Conservation (phyloP, 495 filamentous ascomycete species). For the Penicillium steckii region DNA sequence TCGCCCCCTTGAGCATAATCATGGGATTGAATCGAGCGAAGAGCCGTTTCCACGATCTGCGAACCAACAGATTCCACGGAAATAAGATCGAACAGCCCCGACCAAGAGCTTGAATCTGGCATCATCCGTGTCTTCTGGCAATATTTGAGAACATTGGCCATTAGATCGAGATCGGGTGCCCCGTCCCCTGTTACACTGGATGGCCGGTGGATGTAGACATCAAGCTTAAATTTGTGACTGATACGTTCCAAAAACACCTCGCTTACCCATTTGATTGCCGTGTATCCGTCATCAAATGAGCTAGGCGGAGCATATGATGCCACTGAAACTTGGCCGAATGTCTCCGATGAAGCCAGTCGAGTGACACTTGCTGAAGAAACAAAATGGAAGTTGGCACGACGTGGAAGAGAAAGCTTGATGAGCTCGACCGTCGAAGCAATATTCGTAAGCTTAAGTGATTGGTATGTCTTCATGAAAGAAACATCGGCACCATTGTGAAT, state of each 20-base stretch:
- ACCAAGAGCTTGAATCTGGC: conserved; percentile 18
- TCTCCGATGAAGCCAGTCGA: background rate
- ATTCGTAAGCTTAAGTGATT: conserved; percentile 38
- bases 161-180: conserved; percentile 25
- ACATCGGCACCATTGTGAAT: conserved; percentile 55
- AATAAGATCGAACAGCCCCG: conserved; percentile 25
- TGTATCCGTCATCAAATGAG: background rate
- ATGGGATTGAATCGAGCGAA: background rate
- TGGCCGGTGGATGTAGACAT: background rate
- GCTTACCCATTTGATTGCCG: background rate
- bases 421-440: conserved; percentile 45
- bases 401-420: conserved; percentile 24
- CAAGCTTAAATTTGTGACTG: background rate
- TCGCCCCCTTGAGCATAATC: background rate
- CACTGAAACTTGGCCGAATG: background rate
- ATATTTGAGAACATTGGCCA: conserved; percentile 24
- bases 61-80: conserved; percentile 20
- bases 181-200: conserved; percentile 4
- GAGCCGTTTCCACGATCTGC: conserved; percentile 13
- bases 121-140: conserved; percentile 15
- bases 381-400: conserved; percentile 49
- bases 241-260: background rate
- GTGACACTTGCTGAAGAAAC: conserved; percentile 28
- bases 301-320: background rate
- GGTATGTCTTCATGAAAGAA: conserved; percentile 49